Base-by-base conservation (phyloP, 306 rosid species). In the Vigna mungo region DNA sequence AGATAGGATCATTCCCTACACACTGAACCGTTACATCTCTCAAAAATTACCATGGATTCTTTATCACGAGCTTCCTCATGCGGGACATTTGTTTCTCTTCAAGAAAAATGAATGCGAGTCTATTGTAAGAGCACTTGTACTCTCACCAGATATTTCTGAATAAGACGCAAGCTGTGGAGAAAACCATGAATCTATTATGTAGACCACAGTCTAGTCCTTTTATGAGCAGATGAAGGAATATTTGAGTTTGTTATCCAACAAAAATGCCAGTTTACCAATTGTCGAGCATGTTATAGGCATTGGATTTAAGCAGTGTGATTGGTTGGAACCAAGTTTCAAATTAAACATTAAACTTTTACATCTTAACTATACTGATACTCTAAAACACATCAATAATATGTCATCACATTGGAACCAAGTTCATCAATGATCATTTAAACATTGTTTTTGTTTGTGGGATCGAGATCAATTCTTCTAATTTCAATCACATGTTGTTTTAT, bases 1-100 rank as follows among this genome's bases (percentile, higher is more conserved):
- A 54, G 98, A 93, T 69, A 85, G 56, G 75, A 72, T 91, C 43
- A 78, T 88, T 82, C 90, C 97, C 11, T 56, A 76, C 18, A 76
- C 54, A 7, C 0, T 89, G 23, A 86, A 86, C 54, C 85, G 92
- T 30, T 88, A 85, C 77, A 76, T 93, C 54, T 79, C 88, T 13
- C 60, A 87, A 64, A 87, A 88, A 74, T 87, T 88, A 37, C 87
- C 87, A 0, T 91, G 98, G 98, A 87, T 93, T 86, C 88, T 4
- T n/a, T 91, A 91, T 79, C 98, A 93, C 1, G 96, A 91, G 81
- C 55, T 93, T 84, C 64, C 91, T 55, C 81, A 82, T 65, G 84
- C 14, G 11, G 98, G 98, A 11, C 98, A 93, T 80, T 16, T 83
- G 0, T 66, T 89, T 6, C 1, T 91, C 48, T 80, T 68, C 12